Base-by-base conservation (phyloP, 805 yeast genomes). In the Debaryomyces prosopidis region DNA sequence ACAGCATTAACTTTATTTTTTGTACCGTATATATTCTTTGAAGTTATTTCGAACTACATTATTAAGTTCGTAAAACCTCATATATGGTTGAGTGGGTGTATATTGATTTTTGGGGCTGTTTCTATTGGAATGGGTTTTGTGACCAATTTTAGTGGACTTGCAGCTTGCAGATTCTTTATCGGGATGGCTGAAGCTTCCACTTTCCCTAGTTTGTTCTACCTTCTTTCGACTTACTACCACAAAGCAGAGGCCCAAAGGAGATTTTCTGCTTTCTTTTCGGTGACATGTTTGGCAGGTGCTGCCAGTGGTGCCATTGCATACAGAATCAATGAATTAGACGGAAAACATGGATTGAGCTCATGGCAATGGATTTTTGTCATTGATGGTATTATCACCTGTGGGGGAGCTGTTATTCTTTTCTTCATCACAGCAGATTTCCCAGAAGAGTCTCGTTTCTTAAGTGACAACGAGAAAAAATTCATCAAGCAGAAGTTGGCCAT, bases 201-300 rank as follows among this genome's bases (percentile, higher is more conserved):
- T 55, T 85, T 85, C 68, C 91, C 91, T 1, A 85, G 88, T 16
- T 80, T 86, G 52, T 86, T 86, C 61, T 86, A 84, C 61, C 72
- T 85, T 46, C 70, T 85, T 56, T 73, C 86, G 32, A 80, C 81
- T 63, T 85, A 82, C 69, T 85, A 85, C 64, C 69, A 80, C 32
- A 76, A 83, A 42, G 63, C 64, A 14, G 91, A 85, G 62, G 77
- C 89, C 10, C 89, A 84, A 65, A 77, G 82, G 58, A 67, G 92
- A 42, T 84, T 82, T 62, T 76, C 85, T 30, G 76, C 82, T 43
- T 85, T 86, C 65, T 85, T 86, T 67, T 71, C 85, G 28, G 81
- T 85, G 39, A 84, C 91, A 3, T 79, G 85, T 51, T 71, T 87
- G 44, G 88, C 91, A 2, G 91, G 94, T 60, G 90, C 87, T 18